phyloP scores from a whole-genome alignment of 2,329 filamentous ascomycete species.

The Beauveria varroae region DNA sequence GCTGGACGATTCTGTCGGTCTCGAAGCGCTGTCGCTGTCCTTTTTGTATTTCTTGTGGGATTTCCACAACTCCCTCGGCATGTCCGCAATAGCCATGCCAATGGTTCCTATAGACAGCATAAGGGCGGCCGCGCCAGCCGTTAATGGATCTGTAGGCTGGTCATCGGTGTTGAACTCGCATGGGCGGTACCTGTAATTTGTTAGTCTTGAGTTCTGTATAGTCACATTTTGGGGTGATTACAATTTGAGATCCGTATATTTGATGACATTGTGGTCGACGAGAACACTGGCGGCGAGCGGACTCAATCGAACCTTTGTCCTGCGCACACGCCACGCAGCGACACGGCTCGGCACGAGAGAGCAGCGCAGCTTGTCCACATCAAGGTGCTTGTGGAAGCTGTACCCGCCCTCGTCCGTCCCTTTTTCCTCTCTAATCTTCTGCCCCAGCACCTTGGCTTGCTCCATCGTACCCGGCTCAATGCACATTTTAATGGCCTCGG shows the following conservation, averaged over 20 bases:
- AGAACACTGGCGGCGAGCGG: constrained; percentile 65
- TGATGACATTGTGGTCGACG: constrained; percentile 54
- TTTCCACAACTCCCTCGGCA: constrained; percentile 51
- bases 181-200: constrained; percentile 34
- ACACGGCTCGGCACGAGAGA: constrained; percentile 57
- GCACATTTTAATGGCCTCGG: constrained; percentile 54
- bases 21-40: background rate
- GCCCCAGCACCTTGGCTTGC: constrained; percentile 50
- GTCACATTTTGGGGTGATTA: constrained; percentile 31
- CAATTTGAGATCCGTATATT: constrained; percentile 66
- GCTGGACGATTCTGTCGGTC: background rate
- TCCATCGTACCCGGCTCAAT: constrained; percentile 51
- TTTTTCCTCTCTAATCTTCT: constrained; percentile 58
- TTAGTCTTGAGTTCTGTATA: constrained; percentile 10
- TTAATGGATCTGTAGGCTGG: constrained; percentile 72
- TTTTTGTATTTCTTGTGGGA: constrained; percentile 20
- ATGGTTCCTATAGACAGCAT: constrained; percentile 78
- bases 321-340: constrained; percentile 68
- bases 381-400: constrained; percentile 64
- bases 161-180: constrained; percentile 70
- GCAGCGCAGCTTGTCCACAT: constrained; percentile 61
- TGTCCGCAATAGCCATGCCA: constrained; percentile 74
- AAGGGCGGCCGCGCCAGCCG: constrained; percentile 67
- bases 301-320: constrained; percentile 60
- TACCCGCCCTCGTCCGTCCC: constrained; percentile 57